Evolutionary conservation across 1,139 yeast species (phyloP).

Genomic region (Sugiyamaella grinbergsii): DNA sequence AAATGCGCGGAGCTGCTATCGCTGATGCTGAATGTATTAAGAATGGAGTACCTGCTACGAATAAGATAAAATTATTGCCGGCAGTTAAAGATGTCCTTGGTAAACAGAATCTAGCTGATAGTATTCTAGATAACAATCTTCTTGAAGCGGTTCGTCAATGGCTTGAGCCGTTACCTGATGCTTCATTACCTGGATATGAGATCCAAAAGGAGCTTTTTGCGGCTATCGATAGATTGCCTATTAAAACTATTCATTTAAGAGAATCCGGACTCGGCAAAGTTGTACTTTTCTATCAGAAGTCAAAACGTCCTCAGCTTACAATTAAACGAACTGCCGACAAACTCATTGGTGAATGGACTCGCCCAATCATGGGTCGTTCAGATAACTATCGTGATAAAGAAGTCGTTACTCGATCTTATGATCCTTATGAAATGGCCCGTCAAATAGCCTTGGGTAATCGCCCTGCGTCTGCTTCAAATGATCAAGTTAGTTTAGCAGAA

Average conservation of each 20-base stretch:
- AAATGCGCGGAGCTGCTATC: conserved; percentile 93
- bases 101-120: conserved; percentile 81
- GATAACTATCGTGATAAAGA: conserved; percentile 91
- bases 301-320: conserved; percentile 83
- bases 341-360: conserved; percentile 94
- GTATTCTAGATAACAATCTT: conserved; percentile 89
- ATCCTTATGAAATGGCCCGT: conserved; percentile 47
- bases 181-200: conserved; percentile 94
- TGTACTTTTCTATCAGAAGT: conserved; percentile 87
- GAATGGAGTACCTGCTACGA: conserved; percentile 73
- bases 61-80: conserved; percentile 78
- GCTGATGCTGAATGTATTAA: conserved; percentile 80
- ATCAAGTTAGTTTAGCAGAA: conserved; percentile 70
- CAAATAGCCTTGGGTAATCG: conserved; percentile 16
- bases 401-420: conserved; percentile 70
- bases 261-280: conserved; percentile 96
- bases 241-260: conserved; percentile 90
- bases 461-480: conserved; percentile 8
- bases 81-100: conserved; percentile 75
- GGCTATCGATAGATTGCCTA: conserved; percentile 77
- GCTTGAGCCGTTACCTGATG: conserved; percentile 98
- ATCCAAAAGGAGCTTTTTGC: conserved; percentile 85
- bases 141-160: conserved; percentile 93
- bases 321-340: conserved; percentile 88
- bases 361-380: conserved; percentile 95